Conservation (phyloP, 306 rosid species). For the Vachellia pachyceras region DNA sequence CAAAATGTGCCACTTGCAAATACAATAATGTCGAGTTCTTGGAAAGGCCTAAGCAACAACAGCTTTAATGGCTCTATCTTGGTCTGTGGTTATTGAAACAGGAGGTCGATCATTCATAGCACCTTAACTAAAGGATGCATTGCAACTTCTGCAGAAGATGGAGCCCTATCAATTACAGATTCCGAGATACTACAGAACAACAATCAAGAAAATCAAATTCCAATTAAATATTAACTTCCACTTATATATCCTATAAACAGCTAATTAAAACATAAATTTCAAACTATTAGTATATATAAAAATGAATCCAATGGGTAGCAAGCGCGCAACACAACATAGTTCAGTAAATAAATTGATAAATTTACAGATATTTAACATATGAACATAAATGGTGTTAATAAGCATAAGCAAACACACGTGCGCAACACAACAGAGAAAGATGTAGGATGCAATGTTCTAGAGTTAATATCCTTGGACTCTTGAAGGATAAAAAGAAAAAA, state of each 20-base stretch:
- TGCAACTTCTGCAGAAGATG: slow-evolving; percentile 69
- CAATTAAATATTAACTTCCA: slow-evolving; percentile 27
- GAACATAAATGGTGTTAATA: too few relatives aligned
- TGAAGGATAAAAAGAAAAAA: slow-evolving; percentile 15
- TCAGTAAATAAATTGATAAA: slow-evolving; percentile 33
- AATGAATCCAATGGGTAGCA: slow-evolving; percentile 19
- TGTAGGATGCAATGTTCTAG: slow-evolving; percentile 4
- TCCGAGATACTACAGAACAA: slow-evolving; percentile 63
- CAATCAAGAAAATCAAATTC: slow-evolving; percentile 25
- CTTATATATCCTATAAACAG: slow-evolving; percentile 14
- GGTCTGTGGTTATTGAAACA: too few relatives aligned
- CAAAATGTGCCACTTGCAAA: too few relatives aligned
- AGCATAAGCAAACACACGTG: too few relatives aligned
- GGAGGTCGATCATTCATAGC: too few relatives aligned
- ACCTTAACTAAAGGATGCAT: slow-evolving; percentile 84
- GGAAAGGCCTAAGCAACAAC: too few relatives aligned
- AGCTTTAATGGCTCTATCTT: too few relatives aligned
- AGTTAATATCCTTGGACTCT: slow-evolving; percentile 3
- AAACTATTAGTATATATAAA: not conserved
- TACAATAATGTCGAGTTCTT: too few relatives aligned
- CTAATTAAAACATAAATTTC: slow-evolving; percentile 2
- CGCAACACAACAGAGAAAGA: slow-evolving; percentile 38
- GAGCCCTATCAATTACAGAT: slow-evolving; percentile 73
- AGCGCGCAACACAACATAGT: slow-evolving; percentile 11
- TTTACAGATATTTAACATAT: too few relatives aligned